These are phyloP conservation scores for Sporothrix sp. DNA, from an alignment of 2,329 filamentous ascomycete genomes.

Conservation along the genomic window DNA sequence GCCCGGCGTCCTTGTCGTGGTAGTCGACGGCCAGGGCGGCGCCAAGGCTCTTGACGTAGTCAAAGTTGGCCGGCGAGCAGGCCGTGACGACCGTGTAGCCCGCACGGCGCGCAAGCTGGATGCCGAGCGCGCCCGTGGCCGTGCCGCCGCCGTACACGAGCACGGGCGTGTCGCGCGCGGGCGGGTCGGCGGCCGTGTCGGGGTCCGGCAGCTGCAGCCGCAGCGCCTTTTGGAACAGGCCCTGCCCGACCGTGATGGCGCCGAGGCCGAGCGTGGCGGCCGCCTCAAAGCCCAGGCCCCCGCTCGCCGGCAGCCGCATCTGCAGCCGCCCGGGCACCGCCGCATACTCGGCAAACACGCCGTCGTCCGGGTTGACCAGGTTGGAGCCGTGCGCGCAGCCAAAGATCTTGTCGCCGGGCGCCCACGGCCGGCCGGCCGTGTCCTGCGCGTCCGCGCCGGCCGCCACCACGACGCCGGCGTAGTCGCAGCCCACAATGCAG, in stretches of 20 bases:
- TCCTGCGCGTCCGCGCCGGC: conserved; percentile 34
- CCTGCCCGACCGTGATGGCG: conserved; percentile 42
- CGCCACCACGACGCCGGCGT: conserved; percentile 35
- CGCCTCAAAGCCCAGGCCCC: conserved; percentile 40
- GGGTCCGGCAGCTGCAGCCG: conserved; percentile 39
- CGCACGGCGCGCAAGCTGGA: conserved; percentile 27
- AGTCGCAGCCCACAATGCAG: conserved; percentile 30
- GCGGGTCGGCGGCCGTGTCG: not conserved
- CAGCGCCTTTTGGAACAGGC: conserved; percentile 35
- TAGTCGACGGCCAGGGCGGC: conserved; percentile 39
- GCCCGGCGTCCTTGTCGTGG: conserved; percentile 24
- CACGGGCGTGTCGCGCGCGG: conserved; percentile 18
- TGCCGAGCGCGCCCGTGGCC: conserved; percentile 32
- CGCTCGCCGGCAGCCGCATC: conserved; percentile 31
- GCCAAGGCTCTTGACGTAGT: conserved; percentile 32
- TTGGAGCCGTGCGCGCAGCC: conserved; percentile 32
- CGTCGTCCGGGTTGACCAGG: conserved; percentile 28
- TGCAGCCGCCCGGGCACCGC: conserved; percentile 30
- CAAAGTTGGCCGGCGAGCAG: conserved; percentile 34
- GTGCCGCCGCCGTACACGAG: conserved; percentile 38
- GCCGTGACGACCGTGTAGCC: conserved; percentile 35
- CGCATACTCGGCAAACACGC: conserved; percentile 33
- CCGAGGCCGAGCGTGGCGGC: conserved; percentile 47
- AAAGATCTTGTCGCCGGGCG: conserved; percentile 36
- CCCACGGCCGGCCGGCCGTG: no score